A percentile compares a stretch with the other conserved stretches of the same genome.
These are phyloP conservation scores for Verticillium nonalfalfae DNA, from an alignment of 2,329 filamentous ascomycete species.

Conservation along the genomic window DNA sequence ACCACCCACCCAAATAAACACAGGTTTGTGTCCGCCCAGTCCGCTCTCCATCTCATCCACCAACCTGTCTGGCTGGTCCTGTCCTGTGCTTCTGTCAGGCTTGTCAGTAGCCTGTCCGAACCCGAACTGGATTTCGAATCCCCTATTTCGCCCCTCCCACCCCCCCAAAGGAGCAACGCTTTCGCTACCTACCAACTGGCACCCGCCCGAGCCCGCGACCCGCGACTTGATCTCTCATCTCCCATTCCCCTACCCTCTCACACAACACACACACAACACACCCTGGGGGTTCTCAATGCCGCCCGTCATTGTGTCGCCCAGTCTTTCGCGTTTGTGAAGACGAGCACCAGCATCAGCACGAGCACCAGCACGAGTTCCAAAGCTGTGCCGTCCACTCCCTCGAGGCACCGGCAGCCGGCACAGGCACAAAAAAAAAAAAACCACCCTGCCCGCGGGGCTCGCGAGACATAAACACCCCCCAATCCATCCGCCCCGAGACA, in stretches of 20 bases:
- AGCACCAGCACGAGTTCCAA: not conserved
- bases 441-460: not conserved
- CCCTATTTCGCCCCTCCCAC: not conserved
- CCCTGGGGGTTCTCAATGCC: not conserved
- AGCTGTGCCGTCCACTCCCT: not conserved
- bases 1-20: constrained; percentile 26
- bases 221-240: not conserved
- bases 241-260: not conserved
- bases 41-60: not conserved
- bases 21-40: not conserved
- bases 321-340: not conserved
- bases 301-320: not conserved
- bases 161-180: not conserved
- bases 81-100: not conserved
- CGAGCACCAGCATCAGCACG: not conserved
- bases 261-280: not conserved
- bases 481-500: constrained; percentile 6
- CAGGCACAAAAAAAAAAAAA: not conserved
- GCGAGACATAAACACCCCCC: not conserved
- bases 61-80: not conserved
- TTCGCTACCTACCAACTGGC: not conserved
- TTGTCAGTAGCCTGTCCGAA: not conserved
- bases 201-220: not conserved
- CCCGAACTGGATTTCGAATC: not conserved
- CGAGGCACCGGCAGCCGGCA: not conserved